Evolutionary conservation across 2,329 filamentous ascomycete species (phyloP).

Genomic region (Chaetomium globosum): DNA sequence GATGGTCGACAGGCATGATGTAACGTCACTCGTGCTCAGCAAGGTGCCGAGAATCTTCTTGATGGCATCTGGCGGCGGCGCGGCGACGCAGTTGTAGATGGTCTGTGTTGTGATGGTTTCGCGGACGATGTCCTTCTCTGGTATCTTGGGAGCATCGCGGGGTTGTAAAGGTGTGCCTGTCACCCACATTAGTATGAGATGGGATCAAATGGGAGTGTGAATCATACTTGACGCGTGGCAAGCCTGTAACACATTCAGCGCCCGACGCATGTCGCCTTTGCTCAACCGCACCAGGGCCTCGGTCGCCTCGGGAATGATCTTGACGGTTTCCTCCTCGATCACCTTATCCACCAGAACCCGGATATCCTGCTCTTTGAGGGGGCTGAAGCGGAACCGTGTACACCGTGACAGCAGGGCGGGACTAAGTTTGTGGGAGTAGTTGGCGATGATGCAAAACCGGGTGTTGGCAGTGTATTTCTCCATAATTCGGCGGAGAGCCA

Average conservation of each 20-base stretch:
- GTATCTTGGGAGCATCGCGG: constrained; percentile 61
- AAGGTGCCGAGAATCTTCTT: constrained; percentile 81
- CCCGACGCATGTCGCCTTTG: constrained; percentile 94
- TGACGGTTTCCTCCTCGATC: constrained; percentile 81
- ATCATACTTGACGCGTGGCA: constrained; percentile 86
- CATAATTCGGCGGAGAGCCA: constrained; percentile 96
- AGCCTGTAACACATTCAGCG: constrained; percentile 92
- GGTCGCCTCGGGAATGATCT: constrained; percentile 77
- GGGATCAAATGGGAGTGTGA: not conserved
- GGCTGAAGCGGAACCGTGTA: constrained; percentile 92
- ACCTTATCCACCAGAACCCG: constrained; percentile 84
- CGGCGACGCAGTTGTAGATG: constrained; percentile 97
- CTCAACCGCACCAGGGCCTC: constrained; percentile 83
- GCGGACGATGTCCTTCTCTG: constrained; percentile 67
- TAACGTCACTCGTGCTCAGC: constrained; percentile 82
- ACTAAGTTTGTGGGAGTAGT: constrained; percentile 97
- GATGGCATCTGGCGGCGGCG: constrained; percentile 88
- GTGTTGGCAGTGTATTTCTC: constrained; percentile 99
- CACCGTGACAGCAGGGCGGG: constrained; percentile 90
- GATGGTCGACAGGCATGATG: constrained; percentile 83
- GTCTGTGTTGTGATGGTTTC: constrained; percentile 85
- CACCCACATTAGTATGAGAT: constrained; percentile 22
- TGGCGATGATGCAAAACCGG: constrained; percentile 96
- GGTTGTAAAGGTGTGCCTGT: constrained; percentile 68
- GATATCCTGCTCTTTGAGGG: constrained; percentile 86